phyloP scores from a whole-genome alignment of 352 stramenopile species.

The Phytophthora ohioensis region DNA sequence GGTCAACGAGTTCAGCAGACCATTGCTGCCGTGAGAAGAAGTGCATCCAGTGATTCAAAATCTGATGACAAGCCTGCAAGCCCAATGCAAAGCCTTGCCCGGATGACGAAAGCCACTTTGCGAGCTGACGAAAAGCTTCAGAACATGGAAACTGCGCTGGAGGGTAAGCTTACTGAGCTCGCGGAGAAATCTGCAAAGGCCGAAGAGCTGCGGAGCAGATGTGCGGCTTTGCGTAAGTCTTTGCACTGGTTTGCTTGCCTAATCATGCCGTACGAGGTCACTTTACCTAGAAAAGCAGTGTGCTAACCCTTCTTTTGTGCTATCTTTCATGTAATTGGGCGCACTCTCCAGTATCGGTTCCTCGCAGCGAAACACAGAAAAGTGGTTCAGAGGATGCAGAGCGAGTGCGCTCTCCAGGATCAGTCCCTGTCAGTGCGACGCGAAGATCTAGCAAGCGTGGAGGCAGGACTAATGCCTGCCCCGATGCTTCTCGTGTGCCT shows the following conservation, averaged over 20 bases:
- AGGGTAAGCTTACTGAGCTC: conserved; percentile 32
- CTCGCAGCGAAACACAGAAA: no score
- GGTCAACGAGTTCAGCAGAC: conserved; percentile 6
- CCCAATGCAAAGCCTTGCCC: conserved; percentile 23
- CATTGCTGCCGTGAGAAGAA: not conserved
- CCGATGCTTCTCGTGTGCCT: not conserved
- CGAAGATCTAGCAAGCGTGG: not conserved
- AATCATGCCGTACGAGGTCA: no score
- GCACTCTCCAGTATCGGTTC: no score
- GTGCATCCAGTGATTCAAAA: conserved; percentile 2
- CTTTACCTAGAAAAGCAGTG: no score
- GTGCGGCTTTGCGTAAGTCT: conserved; percentile 24
- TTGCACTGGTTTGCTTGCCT: no score
- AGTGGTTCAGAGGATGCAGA: no score
- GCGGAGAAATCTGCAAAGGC: conserved; percentile 25
- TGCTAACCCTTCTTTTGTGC: not conserved
- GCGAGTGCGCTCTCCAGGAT: not conserved
- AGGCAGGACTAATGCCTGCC: not conserved
- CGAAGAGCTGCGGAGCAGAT: conserved; percentile 28
- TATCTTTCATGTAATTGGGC: not conserved
- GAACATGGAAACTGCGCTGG: conserved; percentile 21
- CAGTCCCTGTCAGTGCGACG: not conserved
- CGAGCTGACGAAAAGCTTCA: conserved; percentile 25
- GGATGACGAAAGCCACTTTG: conserved; percentile 26
- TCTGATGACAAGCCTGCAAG: conserved; percentile 6